These are phyloP conservation scores for Candida boleticola DNA, from an alignment of 805 yeast species.

Conservation along the genomic window DNA sequence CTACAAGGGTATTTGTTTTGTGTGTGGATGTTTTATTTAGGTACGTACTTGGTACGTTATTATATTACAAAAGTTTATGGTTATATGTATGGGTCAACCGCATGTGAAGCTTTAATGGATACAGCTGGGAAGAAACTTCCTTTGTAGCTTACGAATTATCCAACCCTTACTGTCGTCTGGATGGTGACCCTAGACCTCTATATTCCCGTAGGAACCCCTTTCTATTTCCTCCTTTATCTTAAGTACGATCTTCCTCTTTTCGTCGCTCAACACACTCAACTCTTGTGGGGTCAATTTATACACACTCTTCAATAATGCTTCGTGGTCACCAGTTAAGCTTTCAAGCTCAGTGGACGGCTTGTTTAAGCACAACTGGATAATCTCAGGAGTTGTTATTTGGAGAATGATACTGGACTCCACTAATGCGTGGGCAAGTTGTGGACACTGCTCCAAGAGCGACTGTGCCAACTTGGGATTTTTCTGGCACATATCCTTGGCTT, in stretches of 20 bases:
- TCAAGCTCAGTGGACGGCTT: constrained; percentile 28
- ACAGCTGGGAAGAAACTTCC: too few species aligned
- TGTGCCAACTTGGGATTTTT: constrained; percentile 58
- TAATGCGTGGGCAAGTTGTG: constrained; percentile 80
- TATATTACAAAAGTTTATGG: too few species aligned
- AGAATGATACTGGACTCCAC: constrained; percentile 61
- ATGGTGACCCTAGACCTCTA: not conserved
- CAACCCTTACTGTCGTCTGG: too few species aligned
- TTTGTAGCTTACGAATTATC: too few species aligned
- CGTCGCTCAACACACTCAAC: constrained; percentile 23
- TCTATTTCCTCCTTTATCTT: constrained; percentile 22
- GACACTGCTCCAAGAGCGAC: constrained; percentile 61
- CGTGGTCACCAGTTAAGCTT: constrained; percentile 32
- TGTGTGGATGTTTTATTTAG: too few species aligned
- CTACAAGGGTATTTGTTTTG: too few species aligned
- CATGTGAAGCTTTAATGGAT: too few species aligned
- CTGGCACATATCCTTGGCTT: constrained; percentile 57
- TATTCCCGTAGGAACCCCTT: constrained; percentile 25
- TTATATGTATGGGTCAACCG: too few species aligned
- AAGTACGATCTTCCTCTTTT: constrained; percentile 16
- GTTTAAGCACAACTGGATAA: constrained; percentile 36
- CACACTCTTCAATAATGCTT: constrained; percentile 26
- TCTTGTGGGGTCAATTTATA: constrained; percentile 30
- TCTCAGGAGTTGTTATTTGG: constrained; percentile 33
- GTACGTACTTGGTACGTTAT: too few species aligned